Conservation (phyloP, 106 monocot species). For the Xerophyta viscosa region DNA sequence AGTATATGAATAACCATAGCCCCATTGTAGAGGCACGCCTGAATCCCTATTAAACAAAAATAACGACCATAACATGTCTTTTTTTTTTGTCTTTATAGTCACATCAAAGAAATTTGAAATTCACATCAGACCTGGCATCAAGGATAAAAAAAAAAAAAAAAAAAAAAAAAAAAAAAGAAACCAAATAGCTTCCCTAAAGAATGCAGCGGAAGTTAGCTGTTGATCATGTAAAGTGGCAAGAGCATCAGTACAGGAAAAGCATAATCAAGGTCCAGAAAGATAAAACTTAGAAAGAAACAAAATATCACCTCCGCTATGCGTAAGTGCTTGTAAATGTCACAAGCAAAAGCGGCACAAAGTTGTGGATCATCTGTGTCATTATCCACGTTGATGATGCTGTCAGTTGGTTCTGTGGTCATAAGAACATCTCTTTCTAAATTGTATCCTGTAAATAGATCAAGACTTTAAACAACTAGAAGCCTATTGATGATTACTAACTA, state of each 20-base stretch:
- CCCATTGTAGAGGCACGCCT: too few species aligned
- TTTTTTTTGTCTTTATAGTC: too few species aligned
- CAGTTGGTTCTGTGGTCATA: slow-evolving; percentile 25
- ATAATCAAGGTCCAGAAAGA: background rate
- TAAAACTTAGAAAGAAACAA: background rate
- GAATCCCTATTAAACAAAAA: too few species aligned
- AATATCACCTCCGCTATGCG: slow-evolving; percentile 49
- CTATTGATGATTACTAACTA: too few species aligned
- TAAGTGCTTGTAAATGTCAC: slow-evolving; percentile 70
- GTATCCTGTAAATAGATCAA: slow-evolving; percentile 21
- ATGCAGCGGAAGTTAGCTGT: too few species aligned
- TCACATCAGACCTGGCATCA: too few species aligned
- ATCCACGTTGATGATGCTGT: slow-evolving; percentile 44
- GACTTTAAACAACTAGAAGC: background rate
- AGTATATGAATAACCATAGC: too few species aligned
- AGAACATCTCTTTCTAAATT: slow-evolving; percentile 28
- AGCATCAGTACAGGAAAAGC: background rate
- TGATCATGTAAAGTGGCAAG: background rate
- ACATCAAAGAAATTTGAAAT: too few species aligned
- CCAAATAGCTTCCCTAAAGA: too few species aligned
- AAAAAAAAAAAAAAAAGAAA: too few species aligned
- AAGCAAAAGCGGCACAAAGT: slow-evolving; percentile 61
- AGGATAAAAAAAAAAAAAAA: too few species aligned
- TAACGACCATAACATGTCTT: too few species aligned
- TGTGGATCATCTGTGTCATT: slow-evolving; percentile 52